Base-by-base conservation (phyloP, 78 protist genomes). In the Tieghemostelium lacteum region DNA sequence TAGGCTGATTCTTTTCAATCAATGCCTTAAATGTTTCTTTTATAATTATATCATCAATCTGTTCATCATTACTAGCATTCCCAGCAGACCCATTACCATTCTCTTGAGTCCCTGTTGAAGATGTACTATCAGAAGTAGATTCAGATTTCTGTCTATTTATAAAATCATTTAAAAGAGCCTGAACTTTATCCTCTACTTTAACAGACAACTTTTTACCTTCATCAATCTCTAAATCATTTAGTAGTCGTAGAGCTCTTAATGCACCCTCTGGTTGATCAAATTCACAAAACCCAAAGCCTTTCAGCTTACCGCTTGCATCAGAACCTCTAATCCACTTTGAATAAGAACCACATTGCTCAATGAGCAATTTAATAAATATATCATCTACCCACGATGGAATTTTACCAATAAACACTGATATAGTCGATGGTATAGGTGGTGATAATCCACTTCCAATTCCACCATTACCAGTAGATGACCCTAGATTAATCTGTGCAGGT, bases 201-300 rank as follows among this genome's bases (percentile, higher is more conserved):
- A 67, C 33, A 28, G 40, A 24, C 2, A 55, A 31, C 20, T 75
- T 55, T 16, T 67, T 45, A 26, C 83, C 70, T 14, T 73, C 67
- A 20, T 45, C 75, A 17, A 87, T 36, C 34, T 67, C 66, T 1
- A 73, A 52, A n/a, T 87, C 76, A 26, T 73, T 74, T 42, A 87
- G 34, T n/a, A 87, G 26, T 45, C 76, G 58, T 17, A 87, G 33
- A 29, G 93, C 93, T 61, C 67, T 55, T 22, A 87, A 45, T 24
- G 76, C 93, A 8, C 93, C 93, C n/a, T 73, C 77, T 22, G 93
- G 75, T 19, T 37, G 45, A 10, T 76, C 83, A 64, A 50, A 87
- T 24, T 60, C 75, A 34, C 93, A 87, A 45, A 75, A 75, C 29
- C 93, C 93, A 87, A 87, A 87, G 14, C 58, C 86, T 31, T 74